Conservation (phyloP, 495 filamentous ascomycete species). For the Mycothermus thermophilus region DNA sequence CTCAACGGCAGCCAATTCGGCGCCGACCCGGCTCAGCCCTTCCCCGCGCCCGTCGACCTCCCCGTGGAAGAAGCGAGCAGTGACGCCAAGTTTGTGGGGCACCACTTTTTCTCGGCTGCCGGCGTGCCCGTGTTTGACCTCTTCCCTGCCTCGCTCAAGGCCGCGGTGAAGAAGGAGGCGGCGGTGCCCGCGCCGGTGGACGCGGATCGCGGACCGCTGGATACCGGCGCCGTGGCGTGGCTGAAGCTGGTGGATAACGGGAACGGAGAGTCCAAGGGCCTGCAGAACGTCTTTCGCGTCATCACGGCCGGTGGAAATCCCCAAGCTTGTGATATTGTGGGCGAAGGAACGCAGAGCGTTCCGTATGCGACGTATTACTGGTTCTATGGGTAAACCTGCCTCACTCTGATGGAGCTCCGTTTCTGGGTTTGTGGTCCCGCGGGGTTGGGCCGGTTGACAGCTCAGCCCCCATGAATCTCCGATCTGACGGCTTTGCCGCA, state of each 20-base stretch:
- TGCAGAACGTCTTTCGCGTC: slow-evolving; percentile 50
- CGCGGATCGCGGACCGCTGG: slow-evolving; percentile 29
- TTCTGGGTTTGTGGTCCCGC: too few relatives aligned
- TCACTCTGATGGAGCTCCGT: too few relatives aligned
- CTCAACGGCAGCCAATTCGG: slow-evolving; percentile 21
- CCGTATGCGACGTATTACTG: slow-evolving; percentile 60
- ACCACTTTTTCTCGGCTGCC: slow-evolving; percentile 49
- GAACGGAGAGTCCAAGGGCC: slow-evolving; percentile 32
- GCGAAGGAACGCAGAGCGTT: slow-evolving; percentile 32
- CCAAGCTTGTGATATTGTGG: slow-evolving; percentile 32
- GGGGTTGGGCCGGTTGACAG: too few relatives aligned
- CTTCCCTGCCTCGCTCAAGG: slow-evolving; percentile 14
- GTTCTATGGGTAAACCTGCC: slow-evolving; percentile 47
- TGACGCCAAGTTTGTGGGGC: slow-evolving; percentile 35
- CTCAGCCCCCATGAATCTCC: too few relatives aligned
- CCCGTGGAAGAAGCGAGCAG: too few relatives aligned
- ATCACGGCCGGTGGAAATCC: slow-evolving; percentile 49
- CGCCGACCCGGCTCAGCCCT: slow-evolving; percentile 25
- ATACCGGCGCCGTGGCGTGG: slow-evolving; percentile 49
- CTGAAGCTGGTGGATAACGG: slow-evolving; percentile 37
- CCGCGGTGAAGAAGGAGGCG: slow-evolving; percentile 33
- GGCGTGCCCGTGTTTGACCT: slow-evolving; percentile 48
- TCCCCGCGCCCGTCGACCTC: slow-evolving; percentile 22
- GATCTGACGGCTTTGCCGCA: too few relatives aligned
- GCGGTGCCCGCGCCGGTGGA: slow-evolving; percentile 37